Evolutionary conservation across 1,284 basidiomycete species (phyloP).

Genomic region (Baeospora myosura): DNA sequence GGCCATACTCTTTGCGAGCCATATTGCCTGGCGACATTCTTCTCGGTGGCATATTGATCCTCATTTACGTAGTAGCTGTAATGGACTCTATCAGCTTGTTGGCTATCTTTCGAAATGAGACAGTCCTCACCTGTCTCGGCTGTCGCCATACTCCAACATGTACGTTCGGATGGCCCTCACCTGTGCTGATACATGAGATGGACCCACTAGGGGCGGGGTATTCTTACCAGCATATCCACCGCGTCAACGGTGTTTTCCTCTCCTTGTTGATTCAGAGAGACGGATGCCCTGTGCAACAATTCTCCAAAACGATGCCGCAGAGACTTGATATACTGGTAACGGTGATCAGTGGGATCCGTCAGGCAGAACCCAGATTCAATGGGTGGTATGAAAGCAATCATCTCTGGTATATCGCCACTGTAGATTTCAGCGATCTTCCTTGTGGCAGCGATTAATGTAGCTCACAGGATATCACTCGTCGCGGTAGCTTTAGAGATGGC

Average conservation of each 20-base stretch:
- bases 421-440: constrained; percentile 10
- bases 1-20: constrained; percentile 69
- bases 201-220: background rate
- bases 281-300: constrained; percentile 68
- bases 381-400: constrained; percentile 56
- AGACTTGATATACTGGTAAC: constrained; percentile 55
- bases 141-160: constrained; percentile 66
- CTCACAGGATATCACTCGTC: constrained; percentile 59
- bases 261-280: constrained; percentile 58
- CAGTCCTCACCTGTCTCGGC: constrained; percentile 46
- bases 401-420: constrained; percentile 63
- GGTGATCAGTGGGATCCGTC: constrained; percentile 58
- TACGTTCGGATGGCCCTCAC: constrained; percentile 59
- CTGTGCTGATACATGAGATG: constrained; percentile 24
- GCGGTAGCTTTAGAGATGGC: constrained; percentile 31
- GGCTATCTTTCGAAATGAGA: background rate
- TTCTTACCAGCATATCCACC: constrained; percentile 57
- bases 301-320: constrained; percentile 63
- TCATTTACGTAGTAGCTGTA: constrained; percentile 52
- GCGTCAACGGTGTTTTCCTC: constrained; percentile 88
- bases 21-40: constrained; percentile 57
- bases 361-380: constrained; percentile 67
- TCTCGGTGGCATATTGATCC: constrained; percentile 54
- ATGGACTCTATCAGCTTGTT: too few relatives aligned
- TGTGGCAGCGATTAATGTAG: too few relatives aligned